A percentile compares a stretch with the other conserved stretches of the same genome.
phyloP scores from a whole-genome alignment of 257 asterid genomes.

The Marsdenia floribunda region DNA sequence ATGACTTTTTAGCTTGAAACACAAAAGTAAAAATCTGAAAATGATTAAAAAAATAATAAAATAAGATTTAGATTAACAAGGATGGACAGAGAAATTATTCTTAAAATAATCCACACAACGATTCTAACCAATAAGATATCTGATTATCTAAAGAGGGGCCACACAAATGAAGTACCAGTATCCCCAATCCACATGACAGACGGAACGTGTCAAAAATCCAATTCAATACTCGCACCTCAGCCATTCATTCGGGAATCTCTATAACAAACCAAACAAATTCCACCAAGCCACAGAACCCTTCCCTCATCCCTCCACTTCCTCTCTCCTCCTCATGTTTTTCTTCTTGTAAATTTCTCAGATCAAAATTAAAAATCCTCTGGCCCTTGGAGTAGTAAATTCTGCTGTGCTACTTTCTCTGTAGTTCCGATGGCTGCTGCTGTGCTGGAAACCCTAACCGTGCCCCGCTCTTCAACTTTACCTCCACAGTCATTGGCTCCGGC shows the following conservation, averaged over 20 bases:
- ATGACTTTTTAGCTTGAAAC: no score
- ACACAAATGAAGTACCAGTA: not conserved
- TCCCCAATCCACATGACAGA: constrained; percentile 6
- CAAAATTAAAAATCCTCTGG: not conserved
- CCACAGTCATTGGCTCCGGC: constrained; percentile 44
- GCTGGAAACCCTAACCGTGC: constrained; percentile 58
- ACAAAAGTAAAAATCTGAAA: no score
- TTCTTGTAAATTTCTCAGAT: constrained; percentile 8
- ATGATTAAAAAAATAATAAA: no score
- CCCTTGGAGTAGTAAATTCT: not conserved
- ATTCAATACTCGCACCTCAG: constrained; percentile 3
- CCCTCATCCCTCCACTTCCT: not conserved
- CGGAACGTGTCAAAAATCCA: constrained; percentile 3
- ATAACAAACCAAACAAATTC: constrained; percentile 15
- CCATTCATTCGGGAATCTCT: not conserved
- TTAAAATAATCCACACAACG: no score
- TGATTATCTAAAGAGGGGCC: no score
- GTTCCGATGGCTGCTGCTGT: constrained; percentile 56
- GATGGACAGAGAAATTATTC: no score
- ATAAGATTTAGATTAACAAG: no score
- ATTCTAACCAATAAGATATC: no score
- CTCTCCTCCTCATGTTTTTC: constrained; percentile 7
- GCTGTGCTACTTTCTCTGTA: constrained; percentile 14
- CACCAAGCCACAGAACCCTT: constrained; percentile 26
- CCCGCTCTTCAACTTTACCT: constrained; percentile 60